Conservation (phyloP, 371 early-diverging fungal species). For the Mucor piriformis region DNA sequence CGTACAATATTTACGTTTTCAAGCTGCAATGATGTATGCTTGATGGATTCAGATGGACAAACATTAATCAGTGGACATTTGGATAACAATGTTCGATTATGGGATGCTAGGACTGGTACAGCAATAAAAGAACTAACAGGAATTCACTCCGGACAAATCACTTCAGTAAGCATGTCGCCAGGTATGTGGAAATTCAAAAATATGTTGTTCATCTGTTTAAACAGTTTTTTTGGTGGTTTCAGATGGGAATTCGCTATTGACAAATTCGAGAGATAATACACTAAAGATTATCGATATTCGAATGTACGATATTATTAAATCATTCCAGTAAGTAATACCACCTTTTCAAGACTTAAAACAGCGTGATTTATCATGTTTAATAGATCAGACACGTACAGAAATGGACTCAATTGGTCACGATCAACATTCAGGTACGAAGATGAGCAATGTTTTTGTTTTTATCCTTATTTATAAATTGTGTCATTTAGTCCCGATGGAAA, state of each 20-base stretch:
- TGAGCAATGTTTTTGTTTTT: background rate
- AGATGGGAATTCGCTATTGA: slow-evolving; percentile 78
- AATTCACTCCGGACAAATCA: slow-evolving; percentile 87
- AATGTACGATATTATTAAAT: slow-evolving; percentile 73
- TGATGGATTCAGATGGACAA: slow-evolving; percentile 84
- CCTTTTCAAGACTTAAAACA: no score
- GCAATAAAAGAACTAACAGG: slow-evolving; percentile 82
- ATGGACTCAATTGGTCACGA: slow-evolving; percentile 87
- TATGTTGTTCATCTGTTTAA: no score
- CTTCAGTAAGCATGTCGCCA: slow-evolving; percentile 76
- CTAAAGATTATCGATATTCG: slow-evolving; percentile 82
- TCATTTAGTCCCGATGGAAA: slow-evolving; percentile 79
- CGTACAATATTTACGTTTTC: slow-evolving; percentile 92
- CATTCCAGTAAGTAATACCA: slow-evolving; percentile 59
- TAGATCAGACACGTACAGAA: slow-evolving; percentile 79
- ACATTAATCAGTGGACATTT: slow-evolving; percentile 90
- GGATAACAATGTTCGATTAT: slow-evolving; percentile 88
- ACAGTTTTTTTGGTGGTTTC: background rate
- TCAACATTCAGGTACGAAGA: slow-evolving; percentile 75
- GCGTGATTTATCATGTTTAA: background rate
- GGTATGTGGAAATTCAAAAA: no score
- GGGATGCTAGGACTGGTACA: slow-evolving; percentile 87
- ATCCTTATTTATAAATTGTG: slow-evolving; percentile 8
- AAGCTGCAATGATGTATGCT: slow-evolving; percentile 90
- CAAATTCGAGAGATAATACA: slow-evolving; percentile 93